phyloP scores from a whole-genome alignment of 2,329 filamentous ascomycete species.

The Talaromyces rugulosus region DNA sequence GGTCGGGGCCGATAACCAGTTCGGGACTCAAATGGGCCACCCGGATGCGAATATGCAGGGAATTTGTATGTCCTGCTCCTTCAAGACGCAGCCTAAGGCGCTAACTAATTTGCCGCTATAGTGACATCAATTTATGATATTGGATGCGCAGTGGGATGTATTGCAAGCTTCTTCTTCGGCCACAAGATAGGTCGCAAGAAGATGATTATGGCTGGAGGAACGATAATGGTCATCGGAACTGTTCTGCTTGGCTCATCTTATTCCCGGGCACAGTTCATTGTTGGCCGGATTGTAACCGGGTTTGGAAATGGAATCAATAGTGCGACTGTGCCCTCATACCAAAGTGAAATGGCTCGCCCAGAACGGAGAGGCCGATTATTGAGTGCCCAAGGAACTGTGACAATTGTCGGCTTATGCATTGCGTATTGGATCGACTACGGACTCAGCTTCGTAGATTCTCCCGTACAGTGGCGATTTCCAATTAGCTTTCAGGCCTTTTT shows the following conservation, averaged over 20 bases:
- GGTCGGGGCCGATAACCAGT: slow-evolving; percentile 41
- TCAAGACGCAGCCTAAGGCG: slow-evolving; percentile 8
- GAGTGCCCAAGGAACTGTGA: slow-evolving; percentile 23
- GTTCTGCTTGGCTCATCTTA: slow-evolving; percentile 39
- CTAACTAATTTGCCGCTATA: not conserved
- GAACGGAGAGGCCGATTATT: slow-evolving; percentile 13
- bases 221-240: slow-evolving; percentile 44
- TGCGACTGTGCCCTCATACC: slow-evolving; percentile 3
- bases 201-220: slow-evolving; percentile 39
- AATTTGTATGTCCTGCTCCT: slow-evolving; percentile 19
- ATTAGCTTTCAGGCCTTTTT: slow-evolving; percentile 41
- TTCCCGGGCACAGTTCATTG: slow-evolving; percentile 40
- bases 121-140: slow-evolving; percentile 18
- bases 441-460: slow-evolving; percentile 21
- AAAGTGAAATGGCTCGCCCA: not conserved
- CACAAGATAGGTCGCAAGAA: slow-evolving; percentile 40
- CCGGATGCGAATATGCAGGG: slow-evolving; percentile 37
- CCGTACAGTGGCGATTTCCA: slow-evolving; percentile 42
- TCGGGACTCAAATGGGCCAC: slow-evolving; percentile 34
- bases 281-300: slow-evolving; percentile 45
- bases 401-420: slow-evolving; percentile 42
- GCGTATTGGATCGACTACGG: slow-evolving; percentile 42
- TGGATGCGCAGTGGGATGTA: slow-evolving; percentile 28
- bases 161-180: slow-evolving; percentile 33
- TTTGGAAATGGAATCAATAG: slow-evolving; percentile 27